A percentile compares a stretch with the other conserved stretches of the same genome.
Evolutionary conservation across 106 monocot species (phyloP).

Genomic region (Allium fistulosum): DNA sequence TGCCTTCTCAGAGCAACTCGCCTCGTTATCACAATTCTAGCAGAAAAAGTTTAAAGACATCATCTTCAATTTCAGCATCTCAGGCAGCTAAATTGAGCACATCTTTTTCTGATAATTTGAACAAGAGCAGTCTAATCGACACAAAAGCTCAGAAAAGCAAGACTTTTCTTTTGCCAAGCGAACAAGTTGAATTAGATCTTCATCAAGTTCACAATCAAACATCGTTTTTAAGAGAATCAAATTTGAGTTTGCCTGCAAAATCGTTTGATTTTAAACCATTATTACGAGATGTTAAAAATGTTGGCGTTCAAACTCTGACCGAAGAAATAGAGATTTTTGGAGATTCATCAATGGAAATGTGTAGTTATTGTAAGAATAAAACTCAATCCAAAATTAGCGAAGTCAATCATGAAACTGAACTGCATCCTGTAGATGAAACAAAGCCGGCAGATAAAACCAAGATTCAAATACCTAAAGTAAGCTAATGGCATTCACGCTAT

Average conservation of each 20-base stretch:
- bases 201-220: slow-evolving; percentile 53
- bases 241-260: slow-evolving; percentile 49
- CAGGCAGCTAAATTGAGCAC: slow-evolving; percentile 18
- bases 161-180: slow-evolving; percentile 30
- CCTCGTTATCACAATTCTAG: slow-evolving; percentile 32
- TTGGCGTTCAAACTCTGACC: slow-evolving; percentile 64
- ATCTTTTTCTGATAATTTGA: slow-evolving; percentile 22
- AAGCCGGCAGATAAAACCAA: slow-evolving; percentile 32
- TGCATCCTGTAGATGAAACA: slow-evolving; percentile 49
- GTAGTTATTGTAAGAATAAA: slow-evolving; percentile 47
- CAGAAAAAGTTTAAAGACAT: slow-evolving; percentile 50
- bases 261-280: slow-evolving; percentile 33
- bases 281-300: slow-evolving; percentile 26
- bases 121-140: slow-evolving; percentile 11
- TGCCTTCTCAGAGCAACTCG: slow-evolving; percentile 31
- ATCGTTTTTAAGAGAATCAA: slow-evolving; percentile 41
- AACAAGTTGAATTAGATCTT: slow-evolving; percentile 66
- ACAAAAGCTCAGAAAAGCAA: slow-evolving; percentile 9
- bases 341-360: slow-evolving; percentile 37
- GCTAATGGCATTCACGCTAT: background rate
- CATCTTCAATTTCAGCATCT: slow-evolving; percentile 44
- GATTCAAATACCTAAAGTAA: slow-evolving; percentile 66
- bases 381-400: slow-evolving; percentile 16
- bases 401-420: slow-evolving; percentile 19
- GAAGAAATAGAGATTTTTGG: slow-evolving; percentile 25